Conservation (phyloP, 176 grass and related monocot species). For the Raddia guianensis region DNA sequence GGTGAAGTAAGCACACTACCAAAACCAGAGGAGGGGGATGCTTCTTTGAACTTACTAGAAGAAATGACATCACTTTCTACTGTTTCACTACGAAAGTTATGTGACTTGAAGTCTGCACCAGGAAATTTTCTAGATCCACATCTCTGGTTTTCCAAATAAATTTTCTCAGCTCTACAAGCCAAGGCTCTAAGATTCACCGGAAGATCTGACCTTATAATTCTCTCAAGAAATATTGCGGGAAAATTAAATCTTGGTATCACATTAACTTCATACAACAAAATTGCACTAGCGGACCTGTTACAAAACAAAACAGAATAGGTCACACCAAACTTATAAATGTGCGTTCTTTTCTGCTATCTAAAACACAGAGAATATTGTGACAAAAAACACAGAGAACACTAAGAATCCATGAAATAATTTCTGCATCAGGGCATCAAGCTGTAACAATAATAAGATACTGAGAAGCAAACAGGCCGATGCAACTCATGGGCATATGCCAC, state of each 20-base stretch:
- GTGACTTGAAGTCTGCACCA: slow-evolving; percentile 30
- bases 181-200: slow-evolving; percentile 85
- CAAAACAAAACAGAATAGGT: slow-evolving; percentile 22
- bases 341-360: background rate
- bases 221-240: slow-evolving; percentile 94
- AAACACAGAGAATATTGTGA: background rate
- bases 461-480: background rate
- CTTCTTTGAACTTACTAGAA: slow-evolving; percentile 54
- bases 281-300: slow-evolving; percentile 63
- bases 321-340: background rate
- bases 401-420: background rate
- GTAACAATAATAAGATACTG: background rate
- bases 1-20: slow-evolving; percentile 47
- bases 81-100: slow-evolving; percentile 30
- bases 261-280: slow-evolving; percentile 83
- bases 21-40: slow-evolving; percentile 36
- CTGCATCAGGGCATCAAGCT: background rate
- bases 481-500: background rate
- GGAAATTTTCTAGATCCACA: slow-evolving; percentile 42
- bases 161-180: slow-evolving; percentile 73
- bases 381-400: background rate
- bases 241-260: slow-evolving; percentile 95
- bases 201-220: slow-evolving; percentile 91
- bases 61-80: slow-evolving; percentile 38
- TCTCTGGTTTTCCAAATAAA: slow-evolving; percentile 64